Evolutionary conservation across 2,329 filamentous ascomycete genomes (phyloP).

Genomic region (Colletotrichum trifolii): DNA sequence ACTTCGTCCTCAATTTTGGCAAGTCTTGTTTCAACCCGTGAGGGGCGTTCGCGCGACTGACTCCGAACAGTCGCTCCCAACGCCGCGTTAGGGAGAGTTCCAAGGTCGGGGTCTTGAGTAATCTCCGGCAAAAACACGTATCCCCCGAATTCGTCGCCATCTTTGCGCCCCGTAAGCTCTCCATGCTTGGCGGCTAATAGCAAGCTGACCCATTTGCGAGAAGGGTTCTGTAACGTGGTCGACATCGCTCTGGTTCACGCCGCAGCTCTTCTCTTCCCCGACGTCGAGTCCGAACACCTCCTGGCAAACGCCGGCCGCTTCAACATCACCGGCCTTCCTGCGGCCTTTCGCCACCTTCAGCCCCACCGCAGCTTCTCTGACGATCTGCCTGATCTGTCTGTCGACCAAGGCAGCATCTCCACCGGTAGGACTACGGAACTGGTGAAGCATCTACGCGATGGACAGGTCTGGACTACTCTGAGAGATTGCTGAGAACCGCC

Average conservation of each 20-base stretch:
- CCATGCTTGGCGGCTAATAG: not conserved
- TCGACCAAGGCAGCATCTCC: constrained; percentile 19
- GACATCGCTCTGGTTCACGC: constrained; percentile 27
- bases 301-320: constrained; percentile 19
- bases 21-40: not conserved
- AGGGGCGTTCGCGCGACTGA: not conserved
- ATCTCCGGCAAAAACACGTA: constrained; percentile 39
- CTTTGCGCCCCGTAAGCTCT: constrained; percentile 22
- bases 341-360: constrained; percentile 14
- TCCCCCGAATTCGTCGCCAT: constrained; percentile 15
- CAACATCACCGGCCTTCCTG: constrained; percentile 21
- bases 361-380: constrained; percentile 4
- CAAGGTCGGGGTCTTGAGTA: constrained; percentile 29
- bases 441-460: not conserved
- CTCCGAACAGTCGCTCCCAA: constrained; percentile 41
- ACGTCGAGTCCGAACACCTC: constrained; percentile 23
- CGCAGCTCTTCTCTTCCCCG: constrained; percentile 17
- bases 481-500: constrained; percentile 8
- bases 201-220: not conserved
- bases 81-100: constrained; percentile 40
- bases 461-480: constrained; percentile 16
- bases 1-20: constrained; percentile 43
- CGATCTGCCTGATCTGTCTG: constrained; percentile 17
- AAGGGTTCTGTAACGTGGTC: constrained; percentile 26
- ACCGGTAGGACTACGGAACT: constrained; percentile 16